Base-by-base conservation (phyloP, 2,329 filamentous ascomycete species). In the Aspergillus flavus region DNA sequence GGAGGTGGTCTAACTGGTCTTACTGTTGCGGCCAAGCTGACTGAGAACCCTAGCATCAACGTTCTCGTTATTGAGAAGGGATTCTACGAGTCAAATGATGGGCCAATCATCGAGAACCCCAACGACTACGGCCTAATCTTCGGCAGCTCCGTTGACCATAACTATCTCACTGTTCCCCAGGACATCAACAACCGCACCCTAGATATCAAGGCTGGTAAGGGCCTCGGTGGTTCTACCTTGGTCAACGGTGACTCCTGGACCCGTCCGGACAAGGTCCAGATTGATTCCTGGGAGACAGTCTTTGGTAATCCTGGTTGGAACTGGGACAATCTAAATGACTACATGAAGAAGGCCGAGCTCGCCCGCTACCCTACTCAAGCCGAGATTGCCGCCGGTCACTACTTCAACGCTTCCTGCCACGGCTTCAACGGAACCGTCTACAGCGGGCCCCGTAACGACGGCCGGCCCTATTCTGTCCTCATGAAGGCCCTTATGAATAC, bases 231-330 rank as follows among this genome's bases (percentile, higher is more conserved):
- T 3, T 74, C 71, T 5, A 75, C 72, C 1, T 62, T 74, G 23
- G 46, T 75, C 41, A 75, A 74, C 23, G 72, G 72, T 32, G 66
- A 62, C 23, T 68, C 72, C 21, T 75, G 72, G 73, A 75, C 73
- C 5, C 65, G 72, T 3, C 72, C 71, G 2, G 63, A 73, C 56
- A 74, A 72, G 46, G 66, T 60, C 1, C 69, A 72, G 58, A 41
- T 70, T 21, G 69, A 73, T 52, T 71, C 70, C 7, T 72, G 71
- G 71, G 69, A 72, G 52, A 61, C 73, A 26, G 73, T 75, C 7
- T 73, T 85, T 4, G 83, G 81, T 0, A 82, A 79, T 45, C 64
- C 76, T 1, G 82, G 78, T 1, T 84, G 80, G 79, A 77, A 75
- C 39, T 85, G 81, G 80, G 72, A 78, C 1, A 75, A 70, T 41